Conservation (phyloP, 1,284 basidiomycete genomes). For the Rhodofomes roseus region DNA sequence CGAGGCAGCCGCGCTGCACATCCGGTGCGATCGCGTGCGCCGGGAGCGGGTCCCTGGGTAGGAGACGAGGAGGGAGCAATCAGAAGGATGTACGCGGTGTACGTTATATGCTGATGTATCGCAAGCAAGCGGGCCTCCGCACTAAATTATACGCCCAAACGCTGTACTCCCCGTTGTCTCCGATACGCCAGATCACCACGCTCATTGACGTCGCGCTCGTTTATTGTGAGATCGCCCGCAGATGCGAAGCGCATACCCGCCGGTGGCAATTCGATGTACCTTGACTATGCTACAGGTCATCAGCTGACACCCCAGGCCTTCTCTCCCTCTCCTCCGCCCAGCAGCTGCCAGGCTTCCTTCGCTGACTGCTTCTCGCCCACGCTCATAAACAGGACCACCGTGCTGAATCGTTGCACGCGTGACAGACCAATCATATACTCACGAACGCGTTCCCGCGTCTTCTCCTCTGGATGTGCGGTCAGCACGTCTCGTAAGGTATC, state of each 20-base stretch:
- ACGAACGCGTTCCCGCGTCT: constrained; percentile 23
- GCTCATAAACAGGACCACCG: constrained; percentile 60
- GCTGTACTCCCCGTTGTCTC: neutral
- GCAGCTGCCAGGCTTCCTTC: constrained; percentile 22
- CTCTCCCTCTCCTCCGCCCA: constrained; percentile 18
- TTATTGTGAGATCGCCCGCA: too few relatives aligned
- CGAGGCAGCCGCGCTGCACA: neutral
- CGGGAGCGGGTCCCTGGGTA: neutral
- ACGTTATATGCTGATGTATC: constrained; percentile 10
- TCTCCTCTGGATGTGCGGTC: constrained; percentile 11
- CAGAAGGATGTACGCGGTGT: constrained; percentile 2
- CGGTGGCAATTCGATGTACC: neutral
- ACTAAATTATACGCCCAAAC: constrained; percentile 5
- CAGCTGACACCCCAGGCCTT: constrained; percentile 14
- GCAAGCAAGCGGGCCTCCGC: constrained; percentile 5
- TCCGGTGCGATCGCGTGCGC: neutral
- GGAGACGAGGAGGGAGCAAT: neutral
- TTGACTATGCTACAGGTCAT: neutral
- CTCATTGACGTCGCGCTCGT: too few relatives aligned
- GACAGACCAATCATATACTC: constrained; percentile 51
- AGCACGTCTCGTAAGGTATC: constrained; percentile 42
- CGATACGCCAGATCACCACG: neutral
- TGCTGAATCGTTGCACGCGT: constrained; percentile 56
- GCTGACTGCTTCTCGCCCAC: constrained; percentile 40
- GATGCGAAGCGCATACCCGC: neutral